Percentiles rank a stretch among this genome's conserved stretches.
phyloP scores from a whole-genome alignment of 129 eudicot species.

The Lonicera japonica region DNA sequence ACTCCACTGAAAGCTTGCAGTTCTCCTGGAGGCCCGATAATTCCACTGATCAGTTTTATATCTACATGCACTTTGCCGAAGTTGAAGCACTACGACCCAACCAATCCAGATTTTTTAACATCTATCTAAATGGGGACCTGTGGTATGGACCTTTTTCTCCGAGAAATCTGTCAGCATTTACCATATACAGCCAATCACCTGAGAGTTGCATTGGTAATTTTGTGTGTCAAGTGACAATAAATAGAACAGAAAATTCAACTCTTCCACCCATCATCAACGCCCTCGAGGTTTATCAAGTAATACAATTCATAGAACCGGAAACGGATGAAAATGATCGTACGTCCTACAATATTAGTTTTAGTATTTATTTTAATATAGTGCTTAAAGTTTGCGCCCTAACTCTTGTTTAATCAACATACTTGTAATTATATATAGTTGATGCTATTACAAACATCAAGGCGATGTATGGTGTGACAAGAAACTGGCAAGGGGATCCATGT shows the following conservation, averaged over 20 bases:
- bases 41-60: not conserved
- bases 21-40: not conserved
- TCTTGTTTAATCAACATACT: conserved; percentile 5
- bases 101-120: conserved; percentile 1
- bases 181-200: not conserved
- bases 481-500: conserved; percentile 73
- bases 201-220: not conserved
- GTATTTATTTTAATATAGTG: not conserved
- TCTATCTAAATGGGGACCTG: not conserved
- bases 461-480: conserved; percentile 17
- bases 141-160: not conserved
- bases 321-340: conserved; percentile 9
- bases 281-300: conserved; percentile 2
- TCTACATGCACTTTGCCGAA: conserved; percentile 16
- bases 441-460: conserved; percentile 32
- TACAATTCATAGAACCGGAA: not conserved
- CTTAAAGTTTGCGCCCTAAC: not conserved
- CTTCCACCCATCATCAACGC: conserved; percentile 16
- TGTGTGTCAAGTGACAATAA: not conserved
- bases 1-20: not conserved
- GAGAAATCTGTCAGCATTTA: not conserved
- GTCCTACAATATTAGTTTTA: not conserved
- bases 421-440: conserved; percentile 13
- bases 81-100: not conserved
- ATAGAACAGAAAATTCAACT: not conserved